Conservation (phyloP, 768 basidiomycete species). For the Suillus placidus region DNA sequence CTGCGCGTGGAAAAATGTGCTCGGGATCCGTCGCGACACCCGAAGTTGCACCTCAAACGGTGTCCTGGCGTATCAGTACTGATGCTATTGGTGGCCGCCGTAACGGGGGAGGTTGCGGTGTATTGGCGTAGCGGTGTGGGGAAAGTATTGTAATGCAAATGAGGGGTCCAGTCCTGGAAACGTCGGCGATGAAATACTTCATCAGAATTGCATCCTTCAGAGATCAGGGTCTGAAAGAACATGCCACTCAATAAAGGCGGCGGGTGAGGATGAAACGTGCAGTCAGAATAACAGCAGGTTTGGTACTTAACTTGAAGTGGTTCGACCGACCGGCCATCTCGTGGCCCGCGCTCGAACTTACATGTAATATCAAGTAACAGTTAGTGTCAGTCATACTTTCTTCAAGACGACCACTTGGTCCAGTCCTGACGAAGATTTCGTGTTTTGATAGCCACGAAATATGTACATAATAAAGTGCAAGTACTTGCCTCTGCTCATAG, state of each 20-base stretch:
- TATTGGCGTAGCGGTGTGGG: neutral
- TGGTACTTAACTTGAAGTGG: neutral
- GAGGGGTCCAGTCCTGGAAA: neutral
- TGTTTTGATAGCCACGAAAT: neutral
- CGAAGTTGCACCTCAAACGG: neutral
- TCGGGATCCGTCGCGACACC: neutral
- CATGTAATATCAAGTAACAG: neutral
- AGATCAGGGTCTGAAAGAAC: neutral
- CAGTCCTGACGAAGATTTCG: neutral
- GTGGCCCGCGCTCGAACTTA: neutral
- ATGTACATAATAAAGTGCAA: neutral
- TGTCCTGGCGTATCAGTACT: neutral
- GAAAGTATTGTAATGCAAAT: neutral
- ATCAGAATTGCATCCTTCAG: neutral
- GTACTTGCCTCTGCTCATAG: neutral
- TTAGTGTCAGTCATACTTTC: too few species aligned
- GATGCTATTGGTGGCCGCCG: slow-evolving; percentile 1
- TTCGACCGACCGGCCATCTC: neutral
- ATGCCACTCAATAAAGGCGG: slow-evolving; percentile 29
- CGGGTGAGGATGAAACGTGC: slow-evolving; percentile 32
- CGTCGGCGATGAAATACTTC: neutral
- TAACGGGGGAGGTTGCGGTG: neutral
- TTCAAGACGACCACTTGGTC: neutral
- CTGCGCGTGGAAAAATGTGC: slow-evolving; percentile 9
- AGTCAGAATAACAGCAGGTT: slow-evolving; percentile 20